Conservation (phyloP, 768 basidiomycete species). For the Naganishia friedmannii region DNA sequence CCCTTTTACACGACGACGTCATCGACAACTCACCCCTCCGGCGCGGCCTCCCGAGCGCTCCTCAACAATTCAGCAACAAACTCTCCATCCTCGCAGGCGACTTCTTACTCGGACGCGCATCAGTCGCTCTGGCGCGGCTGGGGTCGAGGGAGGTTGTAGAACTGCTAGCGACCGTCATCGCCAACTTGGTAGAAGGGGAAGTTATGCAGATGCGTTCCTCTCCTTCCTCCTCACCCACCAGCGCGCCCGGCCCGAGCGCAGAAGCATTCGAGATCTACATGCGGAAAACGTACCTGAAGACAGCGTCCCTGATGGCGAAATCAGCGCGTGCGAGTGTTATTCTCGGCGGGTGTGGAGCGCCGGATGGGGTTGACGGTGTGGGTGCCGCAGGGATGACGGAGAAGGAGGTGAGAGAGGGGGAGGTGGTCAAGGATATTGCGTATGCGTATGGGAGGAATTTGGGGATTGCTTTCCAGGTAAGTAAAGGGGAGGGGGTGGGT, state of each 20-base stretch:
- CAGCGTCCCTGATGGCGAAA: constrained; percentile 87
- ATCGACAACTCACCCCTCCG: constrained; percentile 71
- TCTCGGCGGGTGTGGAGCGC: constrained; percentile 67
- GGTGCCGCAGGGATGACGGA: constrained; percentile 31
- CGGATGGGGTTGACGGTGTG: constrained; percentile 29
- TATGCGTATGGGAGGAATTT: constrained; percentile 87
- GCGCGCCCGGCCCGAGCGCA: constrained; percentile 44
- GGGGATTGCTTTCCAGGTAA: constrained; percentile 92
- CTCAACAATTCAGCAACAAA: constrained; percentile 83
- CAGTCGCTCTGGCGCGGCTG: constrained; percentile 77
- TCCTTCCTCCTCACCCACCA: background rate
- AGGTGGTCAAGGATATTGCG: constrained; percentile 80
- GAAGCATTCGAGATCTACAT: constrained; percentile 64
- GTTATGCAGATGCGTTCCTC: constrained; percentile 66
- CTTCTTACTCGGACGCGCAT: constrained; percentile 87
- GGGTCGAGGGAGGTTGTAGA: constrained; percentile 89
- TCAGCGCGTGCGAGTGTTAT: constrained; percentile 76
- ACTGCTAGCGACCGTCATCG: constrained; percentile 82
- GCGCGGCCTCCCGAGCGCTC: constrained; percentile 66
- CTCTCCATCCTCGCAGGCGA: constrained; percentile 90
- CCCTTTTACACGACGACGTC: constrained; percentile 87
- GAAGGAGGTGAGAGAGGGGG: constrained; percentile 56
- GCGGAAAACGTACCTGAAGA: constrained; percentile 89
- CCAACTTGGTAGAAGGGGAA: constrained; percentile 95
- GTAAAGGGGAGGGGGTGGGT: constrained; percentile 31